phyloP scores from a whole-genome alignment of 2,329 filamentous ascomycete species.

The Teratosphaeriaceae sp. region DNA sequence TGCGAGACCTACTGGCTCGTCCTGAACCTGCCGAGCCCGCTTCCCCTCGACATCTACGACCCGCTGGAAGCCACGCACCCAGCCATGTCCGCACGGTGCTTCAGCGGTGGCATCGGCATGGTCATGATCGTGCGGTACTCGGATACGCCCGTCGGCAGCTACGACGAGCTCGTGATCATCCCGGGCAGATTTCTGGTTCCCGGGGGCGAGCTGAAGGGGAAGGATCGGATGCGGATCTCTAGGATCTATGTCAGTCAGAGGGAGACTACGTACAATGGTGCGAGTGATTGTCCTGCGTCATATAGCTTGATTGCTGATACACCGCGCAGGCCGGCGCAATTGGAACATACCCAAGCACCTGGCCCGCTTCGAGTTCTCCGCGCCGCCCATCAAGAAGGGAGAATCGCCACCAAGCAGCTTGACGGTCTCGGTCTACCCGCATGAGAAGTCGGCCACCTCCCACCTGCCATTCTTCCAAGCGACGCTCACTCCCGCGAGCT shows the following conservation, averaged over 20 bases:
- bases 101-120: conserved; percentile 13
- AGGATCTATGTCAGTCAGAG: conserved; percentile 18
- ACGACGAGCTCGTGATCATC: conserved; percentile 17
- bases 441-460: conserved; percentile 9
- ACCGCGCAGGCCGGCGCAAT: conserved; percentile 7
- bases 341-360: conserved; percentile 21
- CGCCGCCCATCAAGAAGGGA: conserved; percentile 7
- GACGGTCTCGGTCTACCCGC: conserved; percentile 15
- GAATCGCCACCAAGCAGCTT: background rate
- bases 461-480: conserved; percentile 15
- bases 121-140: conserved; percentile 17
- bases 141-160: conserved; percentile 15
- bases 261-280: conserved; percentile 14
- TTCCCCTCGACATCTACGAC: conserved; percentile 8
- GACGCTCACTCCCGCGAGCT: conserved; percentile 11
- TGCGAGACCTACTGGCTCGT: conserved; percentile 12
- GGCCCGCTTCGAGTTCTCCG: conserved; percentile 15
- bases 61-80: conserved; percentile 6
- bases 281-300: too few species aligned
- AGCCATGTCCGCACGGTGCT: background rate
- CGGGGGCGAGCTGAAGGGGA: conserved; percentile 7
- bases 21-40: conserved; percentile 5
- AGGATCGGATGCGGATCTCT: conserved; percentile 7
- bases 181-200: conserved; percentile 11
- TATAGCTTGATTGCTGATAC: too few species aligned